These are phyloP conservation scores for Starmerella lactis-condensi DNA, from an alignment of 805 yeast species.

Conservation along the genomic window DNA sequence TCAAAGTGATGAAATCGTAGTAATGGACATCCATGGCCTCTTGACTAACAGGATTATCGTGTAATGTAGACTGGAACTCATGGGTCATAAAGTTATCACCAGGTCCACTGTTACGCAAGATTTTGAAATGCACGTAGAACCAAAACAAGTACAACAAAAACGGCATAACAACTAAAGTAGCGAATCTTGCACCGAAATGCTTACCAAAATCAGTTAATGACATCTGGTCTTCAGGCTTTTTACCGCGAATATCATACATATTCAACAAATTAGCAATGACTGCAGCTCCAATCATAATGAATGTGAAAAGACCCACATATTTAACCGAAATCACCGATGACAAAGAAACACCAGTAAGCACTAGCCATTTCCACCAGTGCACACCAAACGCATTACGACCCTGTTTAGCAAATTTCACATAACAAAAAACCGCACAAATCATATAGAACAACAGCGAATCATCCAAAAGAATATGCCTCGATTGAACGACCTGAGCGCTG, in stretches of 20 bases:
- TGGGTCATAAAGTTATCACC: conserved; percentile 88
- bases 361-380: conserved; percentile 88
- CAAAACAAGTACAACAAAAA: conserved; percentile 44
- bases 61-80: conserved; percentile 70
- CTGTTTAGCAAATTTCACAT: conserved; percentile 51
- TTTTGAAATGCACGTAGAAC: conserved; percentile 64
- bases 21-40: conserved; percentile 51
- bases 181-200: conserved; percentile 60
- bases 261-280: conserved; percentile 53
- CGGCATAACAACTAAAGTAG: conserved; percentile 55
- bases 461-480: conserved; percentile 78
- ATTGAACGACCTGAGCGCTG: conserved; percentile 63
- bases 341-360: conserved; percentile 63
- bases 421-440: conserved; percentile 55
- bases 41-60: conserved; percentile 41
- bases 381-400: conserved; percentile 45
- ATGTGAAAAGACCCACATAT: conserved; percentile 91
- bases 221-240: conserved; percentile 28
- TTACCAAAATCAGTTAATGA: conserved; percentile 19
- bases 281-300: conserved; percentile 73
- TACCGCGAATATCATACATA: conserved; percentile 49
- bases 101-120: conserved; percentile 66
- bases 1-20: conserved; percentile 45
- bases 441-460: conserved; percentile 83
- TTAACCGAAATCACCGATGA: conserved; percentile 88